Evolutionary conservation across 2,329 filamentous ascomycete genomes (phyloP).

Genomic region (Lachnellula subtilissima): DNA sequence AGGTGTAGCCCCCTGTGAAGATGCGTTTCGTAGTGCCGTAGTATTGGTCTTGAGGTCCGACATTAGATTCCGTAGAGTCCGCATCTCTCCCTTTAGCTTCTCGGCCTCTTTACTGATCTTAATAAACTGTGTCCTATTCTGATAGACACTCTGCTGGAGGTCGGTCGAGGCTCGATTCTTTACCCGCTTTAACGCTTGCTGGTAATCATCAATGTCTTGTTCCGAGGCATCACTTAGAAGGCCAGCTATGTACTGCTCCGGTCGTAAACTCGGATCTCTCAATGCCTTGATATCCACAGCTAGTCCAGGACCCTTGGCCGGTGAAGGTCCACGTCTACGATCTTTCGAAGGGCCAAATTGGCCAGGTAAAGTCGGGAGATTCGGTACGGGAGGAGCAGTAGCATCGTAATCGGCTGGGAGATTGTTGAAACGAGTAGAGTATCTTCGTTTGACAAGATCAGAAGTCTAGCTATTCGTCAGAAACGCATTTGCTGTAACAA

Average conservation of each 20-base stretch:
- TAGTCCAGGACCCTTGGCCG: constrained; percentile 47
- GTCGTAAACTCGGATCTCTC: constrained; percentile 70
- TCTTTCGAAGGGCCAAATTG: constrained; percentile 31
- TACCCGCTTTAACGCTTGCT: constrained; percentile 26
- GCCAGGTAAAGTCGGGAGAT: constrained; percentile 65
- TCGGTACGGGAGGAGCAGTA: constrained; percentile 63
- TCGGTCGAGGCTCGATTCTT: constrained; percentile 45
- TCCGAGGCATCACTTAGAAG: constrained; percentile 34
- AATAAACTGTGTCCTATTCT: constrained; percentile 97
- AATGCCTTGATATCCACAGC: constrained; percentile 72
- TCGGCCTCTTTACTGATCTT: constrained; percentile 99
- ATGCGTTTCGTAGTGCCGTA: constrained; percentile 57
- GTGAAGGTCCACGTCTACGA: constrained; percentile 24
- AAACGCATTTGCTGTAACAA: neutral
- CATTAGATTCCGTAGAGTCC: constrained; percentile 83
- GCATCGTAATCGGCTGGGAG: constrained; percentile 64
- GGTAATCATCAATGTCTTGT: constrained; percentile 32
- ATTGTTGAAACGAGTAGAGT: constrained; percentile 87
- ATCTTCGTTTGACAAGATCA: constrained; percentile 89
- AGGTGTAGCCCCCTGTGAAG: constrained; percentile 47
- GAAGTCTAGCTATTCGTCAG: constrained; percentile 42
- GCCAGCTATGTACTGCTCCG: constrained; percentile 66
- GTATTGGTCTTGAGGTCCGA: constrained; percentile 81
- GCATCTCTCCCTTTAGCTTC: constrained; percentile 95
- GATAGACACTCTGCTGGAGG: constrained; percentile 90